Evolutionary conservation across 2,329 filamentous ascomycete species (phyloP).

Genomic region (Colletotrichum chrysophilum): DNA sequence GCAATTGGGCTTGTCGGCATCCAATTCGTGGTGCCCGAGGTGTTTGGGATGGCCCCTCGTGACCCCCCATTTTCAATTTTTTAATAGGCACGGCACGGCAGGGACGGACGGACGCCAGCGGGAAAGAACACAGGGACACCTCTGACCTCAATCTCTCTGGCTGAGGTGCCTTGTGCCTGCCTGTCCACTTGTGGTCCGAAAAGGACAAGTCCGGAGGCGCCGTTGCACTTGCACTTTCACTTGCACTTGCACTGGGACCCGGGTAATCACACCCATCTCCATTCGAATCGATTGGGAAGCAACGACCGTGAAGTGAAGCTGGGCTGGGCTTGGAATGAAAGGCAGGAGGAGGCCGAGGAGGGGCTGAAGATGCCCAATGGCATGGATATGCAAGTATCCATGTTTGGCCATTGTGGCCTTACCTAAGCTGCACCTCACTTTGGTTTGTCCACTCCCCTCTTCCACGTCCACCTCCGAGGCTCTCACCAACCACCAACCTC

Average conservation of each 20-base stretch:
- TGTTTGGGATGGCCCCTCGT: conserved; percentile 18
- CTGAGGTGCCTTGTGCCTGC: not conserved
- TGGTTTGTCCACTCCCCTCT: not conserved
- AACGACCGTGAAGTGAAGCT: not conserved
- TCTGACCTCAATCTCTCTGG: not conserved
- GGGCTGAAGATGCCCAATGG: not conserved
- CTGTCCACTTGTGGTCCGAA: not conserved
- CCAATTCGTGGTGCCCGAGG: not conserved
- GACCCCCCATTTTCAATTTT: conserved; percentile 13
- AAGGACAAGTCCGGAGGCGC: conserved; percentile 1
- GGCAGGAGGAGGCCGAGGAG: not conserved
- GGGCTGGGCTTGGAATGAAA: not conserved
- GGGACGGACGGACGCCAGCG: not conserved
- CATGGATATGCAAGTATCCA: not conserved
- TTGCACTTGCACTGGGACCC: not conserved
- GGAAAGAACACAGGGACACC: not conserved
- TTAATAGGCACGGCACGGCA: not conserved
- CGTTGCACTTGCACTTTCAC: not conserved
- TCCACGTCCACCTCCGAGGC: not conserved
- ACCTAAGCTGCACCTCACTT: not conserved
- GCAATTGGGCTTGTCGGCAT: not conserved
- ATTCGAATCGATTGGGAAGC: not conserved
- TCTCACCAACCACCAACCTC: not conserved
- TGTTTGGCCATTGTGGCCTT: not conserved
- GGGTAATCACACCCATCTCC: not conserved